phyloP scores from a whole-genome alignment of 768 basidiomycete genomes.

The Phylloporus sp. region DNA sequence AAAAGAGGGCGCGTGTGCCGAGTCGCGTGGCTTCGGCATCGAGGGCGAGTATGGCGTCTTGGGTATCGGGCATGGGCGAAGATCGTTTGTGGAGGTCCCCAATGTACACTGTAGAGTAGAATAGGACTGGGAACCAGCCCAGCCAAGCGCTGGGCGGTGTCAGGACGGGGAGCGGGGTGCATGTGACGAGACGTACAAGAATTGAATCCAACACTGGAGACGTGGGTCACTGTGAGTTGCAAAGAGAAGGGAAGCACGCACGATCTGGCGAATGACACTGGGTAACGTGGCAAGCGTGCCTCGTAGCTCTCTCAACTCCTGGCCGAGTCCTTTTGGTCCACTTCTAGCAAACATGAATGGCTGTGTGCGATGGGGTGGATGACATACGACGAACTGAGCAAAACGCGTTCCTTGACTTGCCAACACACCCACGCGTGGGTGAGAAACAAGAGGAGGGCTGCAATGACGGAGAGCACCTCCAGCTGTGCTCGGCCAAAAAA shows the following conservation, averaged over 20 bases:
- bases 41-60: constrained; percentile 31
- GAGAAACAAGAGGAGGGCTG: constrained; percentile 57
- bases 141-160: constrained; percentile 60
- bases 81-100: constrained; percentile 75
- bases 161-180: not conserved
- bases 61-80: constrained; percentile 29
- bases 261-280: constrained; percentile 70
- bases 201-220: constrained; percentile 67
- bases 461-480: constrained; percentile 74
- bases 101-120: constrained; percentile 84
- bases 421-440: constrained; percentile 61
- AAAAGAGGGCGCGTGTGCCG: constrained; percentile 81
- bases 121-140: constrained; percentile 90
- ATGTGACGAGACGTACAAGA: constrained; percentile 52
- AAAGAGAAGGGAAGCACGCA: constrained; percentile 36
- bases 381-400: constrained; percentile 41
- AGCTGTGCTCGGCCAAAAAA: constrained; percentile 77
- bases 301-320: constrained; percentile 66
- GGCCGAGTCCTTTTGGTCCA: constrained; percentile 27
- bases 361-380: not conserved
- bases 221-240: constrained; percentile 5
- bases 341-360: constrained; percentile 13
- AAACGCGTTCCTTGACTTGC: constrained; percentile 68
- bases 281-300: constrained; percentile 65
- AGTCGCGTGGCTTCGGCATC: constrained; percentile 74